Evolutionary conservation across 352 stramenopile genomes (phyloP).

Genomic region (Globisporangium ultimum): DNA sequence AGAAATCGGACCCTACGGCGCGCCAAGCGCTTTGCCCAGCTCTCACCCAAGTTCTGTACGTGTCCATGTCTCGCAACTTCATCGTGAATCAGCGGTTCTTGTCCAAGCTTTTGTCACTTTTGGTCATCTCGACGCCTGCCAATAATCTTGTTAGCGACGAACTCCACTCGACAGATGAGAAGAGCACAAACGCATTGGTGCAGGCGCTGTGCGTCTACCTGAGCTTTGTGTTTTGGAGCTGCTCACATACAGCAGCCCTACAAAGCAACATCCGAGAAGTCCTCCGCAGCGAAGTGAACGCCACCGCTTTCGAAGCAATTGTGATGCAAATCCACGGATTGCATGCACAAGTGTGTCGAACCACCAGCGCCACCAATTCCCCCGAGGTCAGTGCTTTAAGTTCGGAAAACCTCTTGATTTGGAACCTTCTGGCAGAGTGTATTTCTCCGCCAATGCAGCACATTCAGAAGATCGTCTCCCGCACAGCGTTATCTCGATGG

Average conservation of each 20-base stretch:
- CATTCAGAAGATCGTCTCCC: constrained; percentile 1
- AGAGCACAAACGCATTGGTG: constrained; percentile 25
- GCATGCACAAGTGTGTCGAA: constrained; percentile 21
- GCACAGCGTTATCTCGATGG: constrained; percentile 6
- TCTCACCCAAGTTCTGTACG: constrained; percentile 48
- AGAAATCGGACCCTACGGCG: constrained; percentile 26
- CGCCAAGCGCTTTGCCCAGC: constrained; percentile 28
- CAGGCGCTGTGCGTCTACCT: constrained; percentile 53
- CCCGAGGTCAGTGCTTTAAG: neutral
- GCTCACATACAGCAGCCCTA: constrained; percentile 9
- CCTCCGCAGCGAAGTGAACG: constrained; percentile 36
- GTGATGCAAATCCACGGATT: constrained; percentile 10
- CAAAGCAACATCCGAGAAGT: constrained; percentile 40
- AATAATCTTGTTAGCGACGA: neutral
- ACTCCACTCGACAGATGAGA: neutral
- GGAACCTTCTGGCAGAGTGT: constrained; percentile 22
- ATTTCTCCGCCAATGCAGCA: constrained; percentile 5
- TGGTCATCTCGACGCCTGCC: constrained; percentile 10
- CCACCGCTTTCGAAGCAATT: constrained; percentile 16
- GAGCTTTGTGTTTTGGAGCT: constrained; percentile 36
- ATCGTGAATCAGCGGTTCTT: constrained; percentile 57
- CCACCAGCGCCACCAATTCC: neutral
- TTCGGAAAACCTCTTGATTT: constrained; percentile 24
- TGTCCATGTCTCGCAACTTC: constrained; percentile 37
- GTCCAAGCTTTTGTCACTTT: constrained; percentile 40